Percentiles rank a stretch among this genome's conserved stretches.
phyloP scores from a whole-genome alignment of 106 monocot genomes.

The Iris macrosiphon region DNA sequence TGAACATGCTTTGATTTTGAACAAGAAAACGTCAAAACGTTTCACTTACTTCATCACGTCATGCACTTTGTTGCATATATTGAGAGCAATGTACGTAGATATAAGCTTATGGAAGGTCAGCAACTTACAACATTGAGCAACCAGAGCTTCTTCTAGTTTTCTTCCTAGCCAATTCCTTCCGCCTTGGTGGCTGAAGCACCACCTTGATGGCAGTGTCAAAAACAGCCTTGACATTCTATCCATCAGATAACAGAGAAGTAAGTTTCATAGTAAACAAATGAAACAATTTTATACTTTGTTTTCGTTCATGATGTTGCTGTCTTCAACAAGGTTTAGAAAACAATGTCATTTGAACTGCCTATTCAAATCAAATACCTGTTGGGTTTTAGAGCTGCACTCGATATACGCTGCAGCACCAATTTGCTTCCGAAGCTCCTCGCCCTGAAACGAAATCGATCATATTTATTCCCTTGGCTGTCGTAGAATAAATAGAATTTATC shows the following conservation, averaged over 20 bases:
- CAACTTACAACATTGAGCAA: constrained; percentile 54
- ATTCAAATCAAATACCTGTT: constrained; percentile 49
- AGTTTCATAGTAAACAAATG: not conserved
- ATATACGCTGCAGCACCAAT: constrained; percentile 84
- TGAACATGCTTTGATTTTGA: no score
- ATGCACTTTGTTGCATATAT: no score
- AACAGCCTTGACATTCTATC: constrained; percentile 80
- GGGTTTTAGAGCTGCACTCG: constrained; percentile 94
- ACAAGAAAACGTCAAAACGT: no score
- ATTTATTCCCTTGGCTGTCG: not conserved
- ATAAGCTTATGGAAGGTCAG: not conserved
- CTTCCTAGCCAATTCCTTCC: constrained; percentile 65
- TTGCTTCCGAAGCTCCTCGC: constrained; percentile 88
- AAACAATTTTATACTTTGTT: not conserved
- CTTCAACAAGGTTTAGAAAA: not conserved
- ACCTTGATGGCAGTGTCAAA: constrained; percentile 92
- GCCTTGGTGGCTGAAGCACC: constrained; percentile 84
- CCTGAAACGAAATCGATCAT: constrained; percentile 27
- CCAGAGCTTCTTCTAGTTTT: constrained; percentile 44
- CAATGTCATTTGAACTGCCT: not conserved
- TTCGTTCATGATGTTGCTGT: no score
- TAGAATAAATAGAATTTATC: not conserved
- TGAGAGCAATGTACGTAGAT: no score
- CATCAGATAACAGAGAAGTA: not conserved
- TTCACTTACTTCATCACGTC: no score